Conservation (phyloP, 2,329 filamentous ascomycete genomes). For the Tolypocladium amazonense region DNA sequence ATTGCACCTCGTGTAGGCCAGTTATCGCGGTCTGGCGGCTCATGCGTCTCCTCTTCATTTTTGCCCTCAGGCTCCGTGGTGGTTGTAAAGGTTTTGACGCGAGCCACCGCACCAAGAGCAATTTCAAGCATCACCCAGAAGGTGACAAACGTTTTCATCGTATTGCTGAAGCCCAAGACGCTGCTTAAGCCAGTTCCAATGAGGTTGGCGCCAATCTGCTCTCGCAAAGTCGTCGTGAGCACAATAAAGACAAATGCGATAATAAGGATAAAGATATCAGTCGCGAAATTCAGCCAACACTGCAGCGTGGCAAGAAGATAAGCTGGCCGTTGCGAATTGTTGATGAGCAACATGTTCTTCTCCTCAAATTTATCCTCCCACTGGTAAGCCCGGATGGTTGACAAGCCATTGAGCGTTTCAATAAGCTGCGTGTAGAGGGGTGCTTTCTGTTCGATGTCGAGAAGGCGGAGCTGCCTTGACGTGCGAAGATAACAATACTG, state of each 20-base stretch:
- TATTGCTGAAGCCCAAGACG: not conserved
- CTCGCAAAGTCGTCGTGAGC: not conserved
- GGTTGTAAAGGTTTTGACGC: not conserved
- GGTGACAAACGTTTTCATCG: not conserved
- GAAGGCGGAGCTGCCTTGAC: not conserved
- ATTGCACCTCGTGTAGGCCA: not conserved
- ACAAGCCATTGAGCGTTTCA: not conserved
- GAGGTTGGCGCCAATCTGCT: not conserved
- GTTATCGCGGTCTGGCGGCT: not conserved
- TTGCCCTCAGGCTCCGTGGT: not conserved
- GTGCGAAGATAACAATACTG: not conserved
- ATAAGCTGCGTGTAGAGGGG: not conserved
- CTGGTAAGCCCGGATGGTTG: not conserved
- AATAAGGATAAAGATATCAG: not conserved
- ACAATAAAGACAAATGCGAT: not conserved
- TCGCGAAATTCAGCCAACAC: not conserved
- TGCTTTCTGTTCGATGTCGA: not conserved
- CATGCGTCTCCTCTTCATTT: not conserved
- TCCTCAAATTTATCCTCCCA: not conserved
- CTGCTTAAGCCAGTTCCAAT: not conserved
- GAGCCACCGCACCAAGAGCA: not conserved
- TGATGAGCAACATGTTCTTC: not conserved
- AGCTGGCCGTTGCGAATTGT: not conserved
- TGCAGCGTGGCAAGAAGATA: not conserved
- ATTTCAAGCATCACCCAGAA: not conserved